phyloP scores from a whole-genome alignment of 805 yeast genomes.

The Monosporozyma aquatica region DNA sequence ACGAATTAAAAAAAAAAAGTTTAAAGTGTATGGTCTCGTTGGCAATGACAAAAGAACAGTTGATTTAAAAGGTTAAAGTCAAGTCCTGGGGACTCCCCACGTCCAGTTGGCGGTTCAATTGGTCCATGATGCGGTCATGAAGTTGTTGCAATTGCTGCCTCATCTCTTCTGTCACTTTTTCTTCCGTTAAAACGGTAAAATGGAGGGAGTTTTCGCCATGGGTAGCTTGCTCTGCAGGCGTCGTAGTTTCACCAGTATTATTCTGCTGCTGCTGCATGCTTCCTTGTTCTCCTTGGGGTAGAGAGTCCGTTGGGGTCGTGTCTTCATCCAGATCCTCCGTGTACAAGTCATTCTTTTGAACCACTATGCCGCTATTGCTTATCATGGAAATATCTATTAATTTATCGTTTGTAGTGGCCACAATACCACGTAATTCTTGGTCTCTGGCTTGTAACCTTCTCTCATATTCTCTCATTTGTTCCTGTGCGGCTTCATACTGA shows the following conservation, averaged over 20 bases:
- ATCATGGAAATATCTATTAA: slow-evolving; percentile 31
- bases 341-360: slow-evolving; percentile 13
- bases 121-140: not conserved
- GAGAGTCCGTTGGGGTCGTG: not conserved
- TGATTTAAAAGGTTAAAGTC: not conserved
- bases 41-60: not conserved
- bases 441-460: slow-evolving; percentile 18
- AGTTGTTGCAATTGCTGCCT: slow-evolving; percentile 1
- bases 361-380: slow-evolving; percentile 29
- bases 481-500: slow-evolving; percentile 11
- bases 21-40: not conserved
- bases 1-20: not conserved
- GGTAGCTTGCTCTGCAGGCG: not conserved
- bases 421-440: slow-evolving; percentile 25
- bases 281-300: not conserved
- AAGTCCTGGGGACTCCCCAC: not conserved
- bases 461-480: slow-evolving; percentile 22
- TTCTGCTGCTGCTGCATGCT: too few relatives aligned
- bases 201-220: not conserved
- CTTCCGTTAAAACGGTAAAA: not conserved
- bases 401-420: slow-evolving; percentile 27
- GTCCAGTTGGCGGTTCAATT: not conserved
- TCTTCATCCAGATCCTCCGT: slow-evolving; percentile 23
- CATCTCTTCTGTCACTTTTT: not conserved
- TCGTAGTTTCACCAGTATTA: not conserved